phyloP scores from a whole-genome alignment of 257 asterid genomes.

The Lycium ferocissimum region DNA sequence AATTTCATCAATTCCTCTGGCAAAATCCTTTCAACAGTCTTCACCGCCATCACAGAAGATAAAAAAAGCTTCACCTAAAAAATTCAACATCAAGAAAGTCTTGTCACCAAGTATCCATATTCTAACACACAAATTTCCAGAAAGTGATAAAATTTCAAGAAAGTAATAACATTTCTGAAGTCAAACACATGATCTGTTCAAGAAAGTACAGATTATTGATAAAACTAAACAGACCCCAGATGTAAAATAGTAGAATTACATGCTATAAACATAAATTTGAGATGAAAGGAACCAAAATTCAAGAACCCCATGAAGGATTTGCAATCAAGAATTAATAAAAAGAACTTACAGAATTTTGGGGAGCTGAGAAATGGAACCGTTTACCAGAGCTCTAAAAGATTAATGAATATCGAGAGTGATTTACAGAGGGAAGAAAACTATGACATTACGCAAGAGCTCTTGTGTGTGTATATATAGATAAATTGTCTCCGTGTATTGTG shows the following conservation, averaged over 20 bases:
- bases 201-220: neutral
- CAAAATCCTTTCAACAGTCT: constrained; percentile 58
- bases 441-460: constrained; percentile 1
- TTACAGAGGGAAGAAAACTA: constrained; percentile 20
- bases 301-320: neutral
- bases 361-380: constrained; percentile 16
- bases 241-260: neutral
- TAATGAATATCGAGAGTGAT: neutral
- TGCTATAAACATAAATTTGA: neutral
- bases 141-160: neutral
- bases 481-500: constrained; percentile 20
- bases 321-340: neutral
- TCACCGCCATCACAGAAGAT: constrained; percentile 63
- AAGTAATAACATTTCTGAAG: neutral
- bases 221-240: constrained; percentile 13
- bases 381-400: neutral
- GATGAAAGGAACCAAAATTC: neutral
- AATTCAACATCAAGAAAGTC: neutral
- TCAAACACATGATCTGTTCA: neutral
- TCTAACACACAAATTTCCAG: neutral
- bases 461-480: constrained; percentile 21
- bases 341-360: neutral
- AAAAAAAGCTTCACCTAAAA: constrained; percentile 7
- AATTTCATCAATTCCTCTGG: constrained; percentile 66
- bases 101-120: neutral